Evolutionary conservation across 73 alveolate genomes (phyloP), one percentile per base, ranked within the genome.

Genomic region (Tetrahymena elliotti): DNA sequence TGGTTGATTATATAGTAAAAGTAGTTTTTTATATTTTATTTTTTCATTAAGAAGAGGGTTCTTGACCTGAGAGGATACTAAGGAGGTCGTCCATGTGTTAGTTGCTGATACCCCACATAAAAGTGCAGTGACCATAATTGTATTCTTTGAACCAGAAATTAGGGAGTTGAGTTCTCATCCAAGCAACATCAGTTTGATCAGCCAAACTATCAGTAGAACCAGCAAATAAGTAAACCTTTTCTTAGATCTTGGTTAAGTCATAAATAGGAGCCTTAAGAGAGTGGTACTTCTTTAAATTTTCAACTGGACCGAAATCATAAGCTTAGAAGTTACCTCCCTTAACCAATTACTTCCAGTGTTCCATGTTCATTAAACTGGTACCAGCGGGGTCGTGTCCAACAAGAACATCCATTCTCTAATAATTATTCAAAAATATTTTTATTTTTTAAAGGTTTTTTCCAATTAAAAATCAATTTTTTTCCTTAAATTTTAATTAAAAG

Each of bases 301-400:
- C 98, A 93, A 84, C 95, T 2, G 96, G 38, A 20, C 99, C 99
- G 88, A 93, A 98, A 83, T 98, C 98, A 94, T 93, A 97, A 40
- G 95, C 93, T 84, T 97, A 93, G 93, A 97, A 97, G 82, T 94
- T 95, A 18, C 96, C 96, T 20, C 95, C 38, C 24, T 83, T 83
- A 37, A 92, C 68, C 52, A 97, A 84, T 93, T 98, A 96, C 53
- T 97, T 93, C 96, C 98, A 99, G 96, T 98, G 99, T 92, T 95
- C 95, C 52, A 99, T 84, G 94, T 97, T 97, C 95, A 98, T 97
- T 31, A 97, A 95, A 33, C 99, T 97, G 33, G 99, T 98, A 41
- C 99, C 99, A 35, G 98, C 99, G 0, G 99, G 99, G 92, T 96
- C 99, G 96, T 98, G 99, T 84, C 98, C 98, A 31, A 95, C 47